Evolutionary conservation across 495 filamentous ascomycete species (phyloP), one percentile per base, ranked within the genome.

Genomic region (Astrothelium subdiscretum): DNA sequence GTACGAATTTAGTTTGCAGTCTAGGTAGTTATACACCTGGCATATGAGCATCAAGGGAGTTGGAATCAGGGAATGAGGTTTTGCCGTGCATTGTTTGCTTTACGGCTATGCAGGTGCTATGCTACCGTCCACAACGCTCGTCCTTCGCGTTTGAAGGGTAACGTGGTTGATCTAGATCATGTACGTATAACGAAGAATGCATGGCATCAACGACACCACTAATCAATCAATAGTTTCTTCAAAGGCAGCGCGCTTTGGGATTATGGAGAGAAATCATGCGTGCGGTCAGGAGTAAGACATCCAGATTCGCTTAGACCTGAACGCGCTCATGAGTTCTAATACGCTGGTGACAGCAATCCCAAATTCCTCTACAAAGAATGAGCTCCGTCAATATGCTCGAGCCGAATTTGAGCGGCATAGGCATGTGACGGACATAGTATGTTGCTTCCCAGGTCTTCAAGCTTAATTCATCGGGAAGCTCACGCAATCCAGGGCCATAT

Each of bases 381-480:
- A 95, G 66, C 83, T 91, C 63, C 79, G 79, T 35, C 73, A 75
- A 31, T 92, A 88, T 77, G 90, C 87, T 31, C 81, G 89, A 13
- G 75, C 78, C 51, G 90, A 94, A 66, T 92, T 94, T 69, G 85
- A 89, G 71, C 80, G 87, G 29, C 83, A 90, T 72, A 81, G 80
- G 24, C 65, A 77, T 32, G 85, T 92, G 26, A 85, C 82, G 2
- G 89, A 95, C 70, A 65, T 88, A 65, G 86, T 88, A 76, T 24
- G 83, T 63, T 73, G 12, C 3, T 24, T 29, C 24, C 8, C 1
- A 8, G 1, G 15, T 29, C 20, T 2, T 54, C 48, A 27, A 5
- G 12, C 43, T n/a, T 18, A 10, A 8, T 8, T 48, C 11, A 0
- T 29, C 1, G 15, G 15, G 5, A 2, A 27, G 48, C 48, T 54